Percentiles rank a stretch among this genome's conserved stretches.
These are phyloP conservation scores for Coix lacrymajobi DNA, from an alignment of 176 grass and related monocot species.

Conservation along the genomic window DNA sequence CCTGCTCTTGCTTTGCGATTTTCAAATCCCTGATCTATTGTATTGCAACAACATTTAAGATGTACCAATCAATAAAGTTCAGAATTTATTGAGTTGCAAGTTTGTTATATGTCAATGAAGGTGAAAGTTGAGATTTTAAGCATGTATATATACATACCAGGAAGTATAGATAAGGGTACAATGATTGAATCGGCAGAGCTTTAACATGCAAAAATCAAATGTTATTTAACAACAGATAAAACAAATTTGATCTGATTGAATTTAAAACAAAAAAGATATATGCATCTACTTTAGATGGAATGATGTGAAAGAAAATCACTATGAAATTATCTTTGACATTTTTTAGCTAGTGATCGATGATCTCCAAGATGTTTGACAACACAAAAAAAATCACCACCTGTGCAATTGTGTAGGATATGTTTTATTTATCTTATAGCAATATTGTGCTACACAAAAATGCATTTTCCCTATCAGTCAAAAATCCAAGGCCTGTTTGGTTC, in stretches of 20 bases:
- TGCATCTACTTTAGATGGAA: neutral
- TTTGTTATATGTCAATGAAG: neutral
- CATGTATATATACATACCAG: constrained; percentile 43
- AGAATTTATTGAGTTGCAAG: neutral
- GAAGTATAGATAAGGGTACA: constrained; percentile 65
- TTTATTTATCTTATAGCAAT: neutral
- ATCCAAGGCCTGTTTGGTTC: too few relatives aligned
- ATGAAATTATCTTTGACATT: neutral
- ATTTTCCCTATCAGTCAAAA: too few relatives aligned
- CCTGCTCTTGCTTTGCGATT: constrained; percentile 57
- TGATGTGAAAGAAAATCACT: neutral
- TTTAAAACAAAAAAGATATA: neutral
- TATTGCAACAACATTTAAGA: neutral
- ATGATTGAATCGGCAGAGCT: constrained; percentile 53
- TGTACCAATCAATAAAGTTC: neutral
- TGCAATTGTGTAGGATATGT: neutral
- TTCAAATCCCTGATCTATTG: constrained; percentile 60
- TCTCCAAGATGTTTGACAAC: neutral
- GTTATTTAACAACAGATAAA: neutral
- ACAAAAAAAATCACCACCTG: neutral
- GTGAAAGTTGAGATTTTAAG: neutral
- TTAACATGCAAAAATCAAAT: neutral
- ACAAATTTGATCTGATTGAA: neutral
- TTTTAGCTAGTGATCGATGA: neutral
- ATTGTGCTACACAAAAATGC: neutral